Evolutionary conservation across 768 basidiomycete species (phyloP), one percentile per base, ranked within the genome.

Genomic region (Kockovaella imperatae): DNA sequence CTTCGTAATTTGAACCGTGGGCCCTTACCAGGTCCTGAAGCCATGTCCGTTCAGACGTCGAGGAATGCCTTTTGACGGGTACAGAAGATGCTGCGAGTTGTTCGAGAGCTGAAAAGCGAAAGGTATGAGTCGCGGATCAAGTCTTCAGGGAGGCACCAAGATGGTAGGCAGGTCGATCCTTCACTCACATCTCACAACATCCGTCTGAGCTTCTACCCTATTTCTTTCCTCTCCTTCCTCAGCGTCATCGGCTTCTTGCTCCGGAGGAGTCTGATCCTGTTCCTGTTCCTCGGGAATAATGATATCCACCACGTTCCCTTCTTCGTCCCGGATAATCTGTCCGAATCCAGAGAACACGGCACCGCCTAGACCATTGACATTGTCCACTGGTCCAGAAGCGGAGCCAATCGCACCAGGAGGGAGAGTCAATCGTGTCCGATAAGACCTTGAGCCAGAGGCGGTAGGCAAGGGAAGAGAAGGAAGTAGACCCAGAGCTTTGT

Each of bases 321-420:
- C 74, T 30, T 76, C 80, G 68, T 91, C 89, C 39, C 88, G 78
- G 42, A 88, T 69, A 57, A 96, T 90, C 63, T 80, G 78, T 25
- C 88, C 90, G 64, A 79, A 83, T 1, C 85, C 84, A 3, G n/a
- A n/a, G n/a, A n/a, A n/a, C n/a, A n/a, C n/a, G n/a, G n/a, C n/a
- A n/a, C n/a, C n/a, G n/a, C n/a, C n/a, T n/a, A n/a, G 34, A 35
- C 35, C 39, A 5, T 43, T 45, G 35, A n/a, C 47, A n/a, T n/a
- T n/a, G 21, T 45, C 48, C 10, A 40, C 39, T 21, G 43, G 23
- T 5, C 21, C 28, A 17, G 45, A 11, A 32, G 26, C 21, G 28
- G 48, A 26, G 20, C n/a, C 13, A 35, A 21, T 30, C 36, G 39
- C 17, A 43, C 39, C 41, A 11, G 60, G 60, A 23, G 59, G 42